Evolutionary conservation across 192 early-diverging fungal genomes (phyloP), one percentile per base, ranked within the genome.

Genomic region (Glomus cerebriforme): DNA sequence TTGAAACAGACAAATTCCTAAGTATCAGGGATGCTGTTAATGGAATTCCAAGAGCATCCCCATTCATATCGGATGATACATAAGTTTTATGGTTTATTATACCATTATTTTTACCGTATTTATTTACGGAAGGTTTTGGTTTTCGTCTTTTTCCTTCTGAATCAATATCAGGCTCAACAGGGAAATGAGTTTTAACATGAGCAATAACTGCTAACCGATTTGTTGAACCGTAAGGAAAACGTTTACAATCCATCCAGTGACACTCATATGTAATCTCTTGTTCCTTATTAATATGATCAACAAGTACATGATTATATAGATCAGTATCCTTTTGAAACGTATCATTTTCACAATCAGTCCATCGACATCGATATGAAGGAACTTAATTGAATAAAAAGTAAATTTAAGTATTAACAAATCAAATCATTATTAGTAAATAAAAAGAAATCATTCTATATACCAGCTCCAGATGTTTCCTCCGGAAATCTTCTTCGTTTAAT

Each of bases 21-120:
- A 90, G 75, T 19, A 90, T 68, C 54, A 90, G 80, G 2, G 87
- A 86, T 13, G 89, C 87, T n/a, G 88, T 88, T 68, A 90, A 43
- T 9, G 89, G 89, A 62, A 90, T 83, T 27, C 89, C 89, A 13
- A 83, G 80, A 62, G 83, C 59, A 69, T 86, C 85, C 4, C 85
- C 81, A 34, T 65, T 65, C 5, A 72, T 73, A 27, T 79, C 75
- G 7, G 80, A 81, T 5, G 83, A 82, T 15, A 87, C 84, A 22
- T 86, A 85, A 22, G 85, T 82, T 10, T 81, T 78, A 77, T 86
- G 80, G 17, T 80, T 79, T 0, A 77, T 79, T 1, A 86, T 78
- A 26, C 59, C 59, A 39, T 39, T 62, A 26, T 63, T 76, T 54
- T 78, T 72, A 49, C 79, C 80, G 80, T 81, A 70, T 81, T 80